A percentile compares a stretch with the other conserved stretches of the same genome.
phyloP scores from a whole-genome alignment of 192 early-diverging fungal species.

The Gaertneriomyces semiglobifer region DNA sequence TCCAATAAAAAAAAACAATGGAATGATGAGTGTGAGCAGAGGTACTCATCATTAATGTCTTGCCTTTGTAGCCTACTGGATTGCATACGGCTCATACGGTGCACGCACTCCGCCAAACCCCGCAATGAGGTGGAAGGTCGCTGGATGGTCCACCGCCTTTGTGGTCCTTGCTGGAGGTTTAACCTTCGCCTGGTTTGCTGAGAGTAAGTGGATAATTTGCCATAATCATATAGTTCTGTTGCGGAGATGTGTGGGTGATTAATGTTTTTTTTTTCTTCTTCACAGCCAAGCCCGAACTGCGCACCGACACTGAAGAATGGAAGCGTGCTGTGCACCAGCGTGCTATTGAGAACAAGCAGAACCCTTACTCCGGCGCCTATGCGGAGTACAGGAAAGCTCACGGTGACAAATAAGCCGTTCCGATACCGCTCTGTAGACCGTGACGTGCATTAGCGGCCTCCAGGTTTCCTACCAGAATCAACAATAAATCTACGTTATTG shows the following conservation, averaged over 20 bases:
- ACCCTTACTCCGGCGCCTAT: constrained; percentile 48
- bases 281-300: constrained; percentile 35
- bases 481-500: no score
- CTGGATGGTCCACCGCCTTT: constrained; percentile 47
- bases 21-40: not conserved
- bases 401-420: no score
- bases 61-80: constrained; percentile 71
- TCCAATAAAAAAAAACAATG: no score
- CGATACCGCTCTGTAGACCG: no score
- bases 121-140: constrained; percentile 63
- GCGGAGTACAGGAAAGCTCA: constrained; percentile 29
- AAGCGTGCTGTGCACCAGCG: constrained; percentile 36
- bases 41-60: not conserved
- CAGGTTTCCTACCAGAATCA: no score
- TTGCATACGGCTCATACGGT: constrained; percentile 93
- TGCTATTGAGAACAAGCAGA: constrained; percentile 45
- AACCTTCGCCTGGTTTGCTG: constrained; percentile 32
- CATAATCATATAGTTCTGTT: no score
- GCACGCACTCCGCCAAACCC: constrained; percentile 74
- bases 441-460: no score
- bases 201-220: constrained; percentile 10
- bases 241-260: not conserved
- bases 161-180: constrained; percentile 57
- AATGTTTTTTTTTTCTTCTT: constrained; percentile 11
- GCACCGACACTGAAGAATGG: constrained; percentile 47